phyloP scores from a whole-genome alignment of 176 grass and related monocot genomes.

The Pontederia paniculata region DNA sequence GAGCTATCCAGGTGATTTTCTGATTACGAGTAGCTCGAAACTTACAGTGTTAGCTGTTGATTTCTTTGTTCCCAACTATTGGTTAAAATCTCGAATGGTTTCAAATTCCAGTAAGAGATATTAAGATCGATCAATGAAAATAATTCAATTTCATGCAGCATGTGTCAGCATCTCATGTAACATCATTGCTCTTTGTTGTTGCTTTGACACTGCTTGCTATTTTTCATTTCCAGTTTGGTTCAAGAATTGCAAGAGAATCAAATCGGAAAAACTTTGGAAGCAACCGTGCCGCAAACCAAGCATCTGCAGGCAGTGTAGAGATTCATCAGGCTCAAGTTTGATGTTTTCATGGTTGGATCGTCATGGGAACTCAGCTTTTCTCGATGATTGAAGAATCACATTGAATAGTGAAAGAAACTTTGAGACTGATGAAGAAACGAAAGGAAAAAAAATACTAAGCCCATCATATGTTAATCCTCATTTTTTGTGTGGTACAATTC shows the following conservation, averaged over 20 bases:
- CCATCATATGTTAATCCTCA: too few species aligned
- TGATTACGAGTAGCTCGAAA: too few species aligned
- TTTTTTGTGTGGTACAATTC: too few species aligned
- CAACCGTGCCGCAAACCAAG: conserved; percentile 83
- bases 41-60: neutral
- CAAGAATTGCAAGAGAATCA: conserved; percentile 83
- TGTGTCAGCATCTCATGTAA: too few species aligned
- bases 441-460: too few species aligned
- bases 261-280: conserved; percentile 83
- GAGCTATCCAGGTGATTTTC: conserved; percentile 77
- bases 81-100: too few species aligned
- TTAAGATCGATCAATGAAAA: neutral
- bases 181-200: neutral
- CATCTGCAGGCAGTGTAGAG: conserved; percentile 67
- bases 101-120: too few species aligned
- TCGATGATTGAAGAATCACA: too few species aligned
- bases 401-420: too few species aligned
- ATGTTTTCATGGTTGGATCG: too few species aligned
- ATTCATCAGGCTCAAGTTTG: conserved; percentile 20
- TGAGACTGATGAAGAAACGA: too few species aligned
- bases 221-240: conserved; percentile 47
- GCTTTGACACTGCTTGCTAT: neutral
- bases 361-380: too few species aligned
- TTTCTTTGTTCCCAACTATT: neutral
- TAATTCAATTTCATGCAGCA: conserved; percentile 1